A percentile compares a stretch with the other conserved stretches of the same genome.
These are phyloP conservation scores for Trichoderma sp. DNA, from an alignment of 2,329 filamentous ascomycete genomes.

Conservation along the genomic window DNA sequence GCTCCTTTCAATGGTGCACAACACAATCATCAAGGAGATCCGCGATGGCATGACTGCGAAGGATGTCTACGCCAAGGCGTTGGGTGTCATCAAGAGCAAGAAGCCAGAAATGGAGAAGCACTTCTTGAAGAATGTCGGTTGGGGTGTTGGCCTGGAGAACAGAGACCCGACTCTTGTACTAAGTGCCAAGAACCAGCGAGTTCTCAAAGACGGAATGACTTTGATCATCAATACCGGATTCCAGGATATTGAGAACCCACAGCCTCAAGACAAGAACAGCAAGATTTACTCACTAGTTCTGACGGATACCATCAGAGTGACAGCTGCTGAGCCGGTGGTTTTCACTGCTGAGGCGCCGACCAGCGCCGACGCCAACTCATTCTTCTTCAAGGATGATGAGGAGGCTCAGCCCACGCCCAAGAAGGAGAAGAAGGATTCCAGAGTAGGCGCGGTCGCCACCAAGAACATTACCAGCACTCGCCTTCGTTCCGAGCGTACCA, in stretches of 20 bases:
- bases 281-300: conserved; percentile 87
- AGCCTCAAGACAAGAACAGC: conserved; percentile 85
- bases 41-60: conserved; percentile 83
- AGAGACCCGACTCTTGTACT: conserved; percentile 80
- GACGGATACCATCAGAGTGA: conserved; percentile 90
- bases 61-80: conserved; percentile 88
- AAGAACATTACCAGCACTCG: conserved; percentile 96
- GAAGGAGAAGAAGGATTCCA: conserved; percentile 82
- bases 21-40: conserved; percentile 85
- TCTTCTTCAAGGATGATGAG: conserved; percentile 98
- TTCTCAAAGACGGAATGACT: conserved; percentile 95
- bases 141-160: conserved; percentile 89
- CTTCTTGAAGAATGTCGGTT: conserved; percentile 89
- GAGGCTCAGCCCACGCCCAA: conserved; percentile 84
- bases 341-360: conserved; percentile 93
- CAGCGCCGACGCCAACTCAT: conserved; percentile 91
- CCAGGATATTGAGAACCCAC: conserved; percentile 82
- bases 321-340: conserved; percentile 73
- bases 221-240: conserved; percentile 88
- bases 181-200: conserved; percentile 81
- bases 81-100: conserved; percentile 78
- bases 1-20: conserved; percentile 80
- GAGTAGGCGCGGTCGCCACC: conserved; percentile 83
- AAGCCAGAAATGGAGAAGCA: conserved; percentile 95
- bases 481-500: conserved; percentile 84